A percentile compares a stretch with the other conserved stretches of the same genome.
These are phyloP conservation scores for Curvularia lunata DNA, from an alignment of 2,329 filamentous ascomycete species.

Conservation along the genomic window DNA sequence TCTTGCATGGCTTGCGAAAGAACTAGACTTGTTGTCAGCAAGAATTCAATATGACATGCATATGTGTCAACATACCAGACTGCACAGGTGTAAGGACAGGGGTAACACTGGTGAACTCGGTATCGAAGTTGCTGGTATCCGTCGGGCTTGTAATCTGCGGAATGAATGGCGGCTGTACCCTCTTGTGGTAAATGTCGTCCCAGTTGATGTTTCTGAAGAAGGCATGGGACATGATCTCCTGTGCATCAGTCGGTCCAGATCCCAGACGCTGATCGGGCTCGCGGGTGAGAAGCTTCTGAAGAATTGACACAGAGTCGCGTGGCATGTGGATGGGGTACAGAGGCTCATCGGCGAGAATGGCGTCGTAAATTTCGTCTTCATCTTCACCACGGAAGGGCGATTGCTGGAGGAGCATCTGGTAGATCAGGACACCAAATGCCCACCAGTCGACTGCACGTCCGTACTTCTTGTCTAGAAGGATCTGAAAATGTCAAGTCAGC, in stretches of 20 bases:
- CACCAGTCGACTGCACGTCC: constrained; percentile 98
- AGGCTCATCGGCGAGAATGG: constrained; percentile 95
- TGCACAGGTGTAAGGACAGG: constrained; percentile 96
- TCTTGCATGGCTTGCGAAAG: constrained; percentile 99
- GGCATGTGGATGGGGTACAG: constrained; percentile 99
- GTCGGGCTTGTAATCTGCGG: constrained; percentile 89
- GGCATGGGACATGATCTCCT: constrained; percentile 98
- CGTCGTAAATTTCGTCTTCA: constrained; percentile 99
- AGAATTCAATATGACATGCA: neutral
- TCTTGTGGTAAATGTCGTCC: constrained; percentile 98
- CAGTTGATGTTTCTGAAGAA: constrained; percentile 98
- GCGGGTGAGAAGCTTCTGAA: constrained; percentile 94
- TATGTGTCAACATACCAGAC: constrained; percentile 72
- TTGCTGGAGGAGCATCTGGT: constrained; percentile 99
- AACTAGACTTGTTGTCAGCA: constrained; percentile 61
- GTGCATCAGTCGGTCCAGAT: constrained; percentile 93
- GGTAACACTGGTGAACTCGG: constrained; percentile 97
- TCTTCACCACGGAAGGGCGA: constrained; percentile 98
- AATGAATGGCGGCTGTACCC: constrained; percentile 84
- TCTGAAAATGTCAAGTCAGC: constrained; percentile 58
- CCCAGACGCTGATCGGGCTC: constrained; percentile 93
- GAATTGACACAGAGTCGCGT: constrained; percentile 92
- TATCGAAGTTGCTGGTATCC: constrained; percentile 99
- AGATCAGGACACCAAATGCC: constrained; percentile 98
- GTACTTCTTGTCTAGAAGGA: constrained; percentile 97